A percentile compares a stretch with the other conserved stretches of the same genome.
phyloP scores from a whole-genome alignment of 2,329 filamentous ascomycete species.

The Venturiaceae sp. region DNA sequence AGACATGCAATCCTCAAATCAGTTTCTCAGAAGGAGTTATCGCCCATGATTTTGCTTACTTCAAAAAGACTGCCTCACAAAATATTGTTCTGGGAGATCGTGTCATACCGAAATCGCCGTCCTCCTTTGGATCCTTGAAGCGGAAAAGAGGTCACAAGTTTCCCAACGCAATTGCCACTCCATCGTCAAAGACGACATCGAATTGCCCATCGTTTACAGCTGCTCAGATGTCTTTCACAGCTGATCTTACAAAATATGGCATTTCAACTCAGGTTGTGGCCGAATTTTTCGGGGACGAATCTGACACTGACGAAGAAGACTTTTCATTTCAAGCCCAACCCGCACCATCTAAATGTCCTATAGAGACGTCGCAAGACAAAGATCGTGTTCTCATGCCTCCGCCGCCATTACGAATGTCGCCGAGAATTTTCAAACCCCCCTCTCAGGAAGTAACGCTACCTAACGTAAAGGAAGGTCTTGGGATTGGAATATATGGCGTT shows the following conservation, averaged over 20 bases:
- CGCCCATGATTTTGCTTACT: constrained; percentile 3
- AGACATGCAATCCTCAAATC: not conserved
- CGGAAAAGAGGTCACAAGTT: not conserved
- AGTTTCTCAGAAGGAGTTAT: not conserved
- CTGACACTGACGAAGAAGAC: constrained; percentile 3
- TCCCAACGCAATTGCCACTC: not conserved
- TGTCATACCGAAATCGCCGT: not conserved
- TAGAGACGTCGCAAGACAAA: not conserved
- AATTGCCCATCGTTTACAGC: not conserved
- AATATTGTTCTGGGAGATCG: not conserved
- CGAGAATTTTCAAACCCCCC: constrained; percentile 1
- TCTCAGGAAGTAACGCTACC: no score
- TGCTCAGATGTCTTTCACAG: not conserved
- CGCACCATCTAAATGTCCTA: not conserved
- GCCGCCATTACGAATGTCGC: not conserved
- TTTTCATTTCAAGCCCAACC: not conserved
- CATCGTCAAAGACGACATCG: not conserved
- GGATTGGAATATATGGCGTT: not conserved
- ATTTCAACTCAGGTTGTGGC: constrained; percentile 1
- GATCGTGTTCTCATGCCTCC: constrained; percentile 1
- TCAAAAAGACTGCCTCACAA: not conserved
- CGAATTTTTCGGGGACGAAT: not conserved
- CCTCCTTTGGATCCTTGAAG: not conserved
- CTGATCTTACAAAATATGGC: not conserved
- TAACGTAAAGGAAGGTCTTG: not conserved